Evolutionary conservation across 1,284 basidiomycete genomes (phyloP), one percentile per base, ranked within the genome.

Genomic region (Trichosporon sp.): DNA sequence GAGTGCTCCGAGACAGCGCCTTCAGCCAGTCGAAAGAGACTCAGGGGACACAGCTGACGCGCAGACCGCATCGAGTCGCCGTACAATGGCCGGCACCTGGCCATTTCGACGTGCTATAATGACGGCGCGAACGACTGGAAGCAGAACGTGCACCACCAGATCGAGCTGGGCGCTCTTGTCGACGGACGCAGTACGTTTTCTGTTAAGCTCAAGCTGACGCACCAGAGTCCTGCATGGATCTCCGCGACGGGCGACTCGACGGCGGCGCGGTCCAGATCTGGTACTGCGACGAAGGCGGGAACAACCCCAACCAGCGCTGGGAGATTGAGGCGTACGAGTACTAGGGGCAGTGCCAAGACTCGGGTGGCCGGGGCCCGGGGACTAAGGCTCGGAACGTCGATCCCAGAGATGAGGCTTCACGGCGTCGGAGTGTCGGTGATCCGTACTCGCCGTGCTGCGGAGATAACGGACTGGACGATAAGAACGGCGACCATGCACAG

Each of bases 241-340:
- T 67, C 29, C 38, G 58, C 60, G 65, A 67, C 44, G 65, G 65
- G 21, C 44, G 32, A 21, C 27, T 62, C 58, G 27, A 67, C 23
- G 65, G 65, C 44, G 65, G 65, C 44, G 65, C 65, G 1, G 65
- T 63, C 29, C 65, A 67, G 65, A 62, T 67, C 38, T 67, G 65
- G 65, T 62, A 67, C 42, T 67, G 65, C 42, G 42, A 32, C 9
- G 25, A 15, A 31, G 65, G 60, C 23, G 32, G 25, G 21, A 6
- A 35, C 11, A 67, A 67, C 56, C 62, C 60, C 11, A 67, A 67
- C 65, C 65, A 62, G 65, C n/a, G 21, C 25, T 65, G 51, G 64
- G 38, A 42, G 15, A 42, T 42, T 42, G 38, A 42, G 15, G 38
- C 2, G 15, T 42, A 42, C 18, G 38, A 42, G 38, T 42, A 42